Evolutionary conservation across 176 grass and related monocot species (phyloP), one percentile per base, ranked within the genome.

Genomic region (Oryza coarctata): DNA sequence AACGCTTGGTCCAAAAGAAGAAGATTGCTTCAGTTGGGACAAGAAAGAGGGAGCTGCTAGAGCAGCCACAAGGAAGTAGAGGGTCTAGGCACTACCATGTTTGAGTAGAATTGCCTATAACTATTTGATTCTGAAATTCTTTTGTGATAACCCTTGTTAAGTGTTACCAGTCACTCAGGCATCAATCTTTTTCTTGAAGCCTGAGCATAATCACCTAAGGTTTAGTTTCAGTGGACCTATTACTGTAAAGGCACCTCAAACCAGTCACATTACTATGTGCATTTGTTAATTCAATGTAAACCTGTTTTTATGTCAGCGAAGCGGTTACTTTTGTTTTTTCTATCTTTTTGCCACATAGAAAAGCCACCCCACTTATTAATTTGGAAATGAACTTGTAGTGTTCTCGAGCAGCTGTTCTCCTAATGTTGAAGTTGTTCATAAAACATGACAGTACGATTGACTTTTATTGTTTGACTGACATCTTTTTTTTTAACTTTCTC

Each of bases 11-110:
- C 7, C 28, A 71, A 49, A 88, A 40, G 72, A 64, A 78, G 52
- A 91, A 85, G 13, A 34, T 36, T 71, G n/a, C 15, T 82, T 55
- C 81, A 68, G 66, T 68, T 85, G 45, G 62, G 82, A 45, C 65
- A 27, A 85, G 43, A 79, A 76, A 68, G 32, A 91, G 63, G 22
- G 35, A 1, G n/a, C 22, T 78, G 50, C 76, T 75, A 61, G 45
- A n/a, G 14, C 41, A 45, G 26, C n/a, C 9, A 35, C 26, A 20
- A 85, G 57, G 72, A 75, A 89, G 23, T 77, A 73, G 78, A 23
- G 35, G 85, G 22, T 57, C 33, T 89, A 86, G 73, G 88, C 82
- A 82, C 68, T 47, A 61, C 33, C 52, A 66, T 52, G 33, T 70
- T 28, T 29, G 13, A 55, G 66, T 40, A 49, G 36, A 68, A 12